Evolutionary conservation across 2,329 filamentous ascomycete species (phyloP).

Genomic region (Cercospora sojina): DNA sequence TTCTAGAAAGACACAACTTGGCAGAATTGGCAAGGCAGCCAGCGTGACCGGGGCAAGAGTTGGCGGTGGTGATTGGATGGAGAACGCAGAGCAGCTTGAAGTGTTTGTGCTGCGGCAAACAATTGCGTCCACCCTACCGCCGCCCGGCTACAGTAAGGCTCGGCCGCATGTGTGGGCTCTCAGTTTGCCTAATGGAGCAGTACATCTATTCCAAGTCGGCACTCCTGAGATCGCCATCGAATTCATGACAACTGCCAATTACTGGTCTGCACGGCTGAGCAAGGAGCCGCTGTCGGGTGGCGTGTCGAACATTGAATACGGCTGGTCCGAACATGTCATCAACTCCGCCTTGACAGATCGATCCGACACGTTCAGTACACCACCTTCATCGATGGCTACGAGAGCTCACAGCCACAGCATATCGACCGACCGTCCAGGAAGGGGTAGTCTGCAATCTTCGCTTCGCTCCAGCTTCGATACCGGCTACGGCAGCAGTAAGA

Average conservation of each 20-base stretch:
- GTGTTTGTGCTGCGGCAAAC: slow-evolving; percentile 87
- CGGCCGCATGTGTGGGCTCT: slow-evolving; percentile 93
- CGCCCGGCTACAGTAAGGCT: slow-evolving; percentile 87
- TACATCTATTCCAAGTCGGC: slow-evolving; percentile 97
- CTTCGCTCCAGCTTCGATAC: slow-evolving; percentile 60
- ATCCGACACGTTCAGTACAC: slow-evolving; percentile 27
- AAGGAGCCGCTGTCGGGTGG: slow-evolving; percentile 91
- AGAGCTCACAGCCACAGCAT: slow-evolving; percentile 31
- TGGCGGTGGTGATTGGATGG: slow-evolving; percentile 96
- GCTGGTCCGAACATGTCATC: slow-evolving; percentile 86
- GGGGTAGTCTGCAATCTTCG: slow-evolving; percentile 47
- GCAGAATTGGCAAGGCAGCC: slow-evolving; percentile 34
- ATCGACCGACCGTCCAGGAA: slow-evolving; percentile 23
- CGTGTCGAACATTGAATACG: slow-evolving; percentile 95
- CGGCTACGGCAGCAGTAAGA: slow-evolving; percentile 50
- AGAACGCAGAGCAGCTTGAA: slow-evolving; percentile 87
- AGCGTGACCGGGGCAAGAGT: slow-evolving; percentile 64
- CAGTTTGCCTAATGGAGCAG: slow-evolving; percentile 85
- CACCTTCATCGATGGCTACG: slow-evolving; percentile 36
- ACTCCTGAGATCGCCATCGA: slow-evolving; percentile 93
- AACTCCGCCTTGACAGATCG: slow-evolving; percentile 49
- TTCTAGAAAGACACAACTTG: slow-evolving; percentile 41
- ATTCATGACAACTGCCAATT: slow-evolving; percentile 92
- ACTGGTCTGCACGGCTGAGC: slow-evolving; percentile 92
- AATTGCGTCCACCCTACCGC: slow-evolving; percentile 82